Conservation (phyloP, 2,329 filamentous ascomycete species). For the Exserohilum turcica region DNA sequence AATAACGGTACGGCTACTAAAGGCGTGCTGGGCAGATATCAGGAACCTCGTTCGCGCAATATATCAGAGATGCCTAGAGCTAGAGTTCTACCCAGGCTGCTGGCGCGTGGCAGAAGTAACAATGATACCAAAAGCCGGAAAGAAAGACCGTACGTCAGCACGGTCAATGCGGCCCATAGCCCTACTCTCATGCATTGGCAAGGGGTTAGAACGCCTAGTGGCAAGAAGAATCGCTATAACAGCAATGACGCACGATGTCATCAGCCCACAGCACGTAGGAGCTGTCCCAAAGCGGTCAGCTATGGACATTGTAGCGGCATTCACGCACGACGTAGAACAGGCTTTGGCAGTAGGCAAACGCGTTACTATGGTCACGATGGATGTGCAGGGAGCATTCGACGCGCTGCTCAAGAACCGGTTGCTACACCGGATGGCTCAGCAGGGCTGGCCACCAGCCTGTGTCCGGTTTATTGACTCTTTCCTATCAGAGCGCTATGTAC, state of each 20-base stretch:
- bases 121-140: constrained; percentile 11
- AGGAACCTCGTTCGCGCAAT: background rate
- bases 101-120: constrained; percentile 4
- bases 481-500: too few species aligned
- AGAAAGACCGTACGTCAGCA: constrained; percentile 9
- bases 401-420: constrained; percentile 10
- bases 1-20: too few species aligned
- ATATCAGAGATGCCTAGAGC: constrained; percentile 9
- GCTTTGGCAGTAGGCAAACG: too few species aligned
- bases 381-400: constrained; percentile 10
- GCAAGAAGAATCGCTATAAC: constrained; percentile 14
- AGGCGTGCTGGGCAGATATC: too few species aligned
- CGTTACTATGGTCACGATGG: constrained; percentile 12
- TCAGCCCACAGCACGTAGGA: too few species aligned
- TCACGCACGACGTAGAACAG: too few species aligned
- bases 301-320: too few species aligned
- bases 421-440: constrained; percentile 1
- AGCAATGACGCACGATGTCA: too few species aligned
- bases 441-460: too few species aligned
- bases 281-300: too few species aligned
- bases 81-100: constrained; percentile 7
- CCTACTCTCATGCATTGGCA: constrained; percentile 12
- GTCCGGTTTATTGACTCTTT: too few species aligned
- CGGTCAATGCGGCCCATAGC: constrained; percentile 6
- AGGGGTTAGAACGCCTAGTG: constrained; percentile 11